Evolutionary conservation across 352 stramenopile species (phyloP), one percentile per base, ranked within the genome.

Genomic region (Globisporangium cylindrosporum): DNA sequence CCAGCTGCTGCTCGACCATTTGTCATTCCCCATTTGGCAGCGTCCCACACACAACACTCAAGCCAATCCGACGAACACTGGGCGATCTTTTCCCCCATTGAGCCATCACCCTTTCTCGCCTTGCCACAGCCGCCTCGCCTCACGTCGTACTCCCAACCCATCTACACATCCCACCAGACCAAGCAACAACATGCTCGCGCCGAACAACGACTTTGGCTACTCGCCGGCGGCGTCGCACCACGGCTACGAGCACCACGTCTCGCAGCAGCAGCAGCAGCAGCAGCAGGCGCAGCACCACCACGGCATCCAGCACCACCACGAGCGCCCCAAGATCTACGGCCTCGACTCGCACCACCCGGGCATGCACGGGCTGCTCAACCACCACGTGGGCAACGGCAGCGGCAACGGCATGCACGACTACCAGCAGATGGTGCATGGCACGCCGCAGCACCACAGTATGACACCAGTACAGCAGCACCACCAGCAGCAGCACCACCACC

Each of bases 1-100:
- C 74, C 82, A 87, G 75, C 82, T 88, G 82, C 75, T 84, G 75
- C 54, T 58, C 49, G 60, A 73, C 79, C 76, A 83, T 79, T 86
- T 88, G 81, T 81, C 82, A 91, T 91, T 91, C 78, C 58, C 80
- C 79, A 89, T 89, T 91, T 88, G 82, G 82, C 75, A 73, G 51
- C 72, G 68, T 75, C 70, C 68, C 66, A 71, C 74, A 46, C 77
- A 77, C 67, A 60, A n/a, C 46, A 53, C 20, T 48, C 48, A 64
- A 43, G 4, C 14, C 60, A 59, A 58, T 38, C 62, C 68, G 6
- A 5, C 34, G 4, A n/a, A 46, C 9, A 12, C 24, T 49, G 32
- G 36, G 14, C 56, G 53, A 43, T 46, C 64, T 46, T 66, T 54
- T 18, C 4, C 34, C 24, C 24, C 43, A 22, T 54, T 29, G 15